Evolutionary conservation across 2,329 filamentous ascomycete genomes (phyloP), one percentile per base, ranked within the genome.

Genomic region (Fonsecaea pedrosoi): DNA sequence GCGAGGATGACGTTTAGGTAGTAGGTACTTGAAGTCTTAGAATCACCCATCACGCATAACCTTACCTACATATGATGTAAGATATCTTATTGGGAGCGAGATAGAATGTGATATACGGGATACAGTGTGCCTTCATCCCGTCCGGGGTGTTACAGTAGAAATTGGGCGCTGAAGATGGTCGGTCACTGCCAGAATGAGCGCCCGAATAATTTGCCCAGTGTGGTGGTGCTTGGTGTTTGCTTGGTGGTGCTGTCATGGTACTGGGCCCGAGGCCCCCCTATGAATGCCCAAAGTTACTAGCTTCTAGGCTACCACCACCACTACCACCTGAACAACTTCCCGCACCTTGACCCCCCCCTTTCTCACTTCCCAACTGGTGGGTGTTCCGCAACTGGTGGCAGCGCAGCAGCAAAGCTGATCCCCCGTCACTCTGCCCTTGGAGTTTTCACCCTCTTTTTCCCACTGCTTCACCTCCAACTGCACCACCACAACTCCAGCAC

Each of bases 401-500:
- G 60, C 62, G 50, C 62, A 57, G n/a, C 25, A 7, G 25, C 60
- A 42, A 15, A 25, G 38, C 37, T 37, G 30, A 55, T 35, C 50
- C 50, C 21, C 35, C 57, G 38, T n/a, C 45, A 42, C 40, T 45
- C 48, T n/a, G 40, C 54, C 54, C 40, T 54, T 45, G 25, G 55
- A 57, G 37, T 57, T 37, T 63, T 57, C 54, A 57, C 54, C 45
- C 18, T 63, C 53, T 34, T 54, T 63, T 54, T 32, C 60, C 38
- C 59, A 63, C 54, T 34, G 32, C 25, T 48, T 56, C 54, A 63
- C 59, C 54, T 40, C 15, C 18, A 64, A 35, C 55, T 38, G 32
- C 54, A 53, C 54, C 34, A 21, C 61, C 34, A 37, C 64, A 56
- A 60, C 61, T 64, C 63, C 45, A 40, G 59, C 38, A 37, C 65